Evolutionary conservation across 1,139 yeast genomes (phyloP), one percentile per base, ranked within the genome.

Genomic region (Saccharomyces uvarum): DNA sequence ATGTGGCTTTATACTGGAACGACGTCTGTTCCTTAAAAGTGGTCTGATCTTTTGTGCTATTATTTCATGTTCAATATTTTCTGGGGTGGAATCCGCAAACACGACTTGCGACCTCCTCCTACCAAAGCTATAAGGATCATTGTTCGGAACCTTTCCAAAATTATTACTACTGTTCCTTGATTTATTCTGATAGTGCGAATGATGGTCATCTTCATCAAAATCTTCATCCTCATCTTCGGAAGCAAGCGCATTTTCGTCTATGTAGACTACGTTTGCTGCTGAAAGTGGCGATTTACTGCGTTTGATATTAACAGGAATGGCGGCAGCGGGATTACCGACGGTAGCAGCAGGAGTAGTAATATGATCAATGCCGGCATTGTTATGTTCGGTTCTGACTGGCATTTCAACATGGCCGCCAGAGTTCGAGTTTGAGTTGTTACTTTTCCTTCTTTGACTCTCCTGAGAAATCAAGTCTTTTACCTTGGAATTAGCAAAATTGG

Each of bases 181-280:
- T 73, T 19, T 68, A 74, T 49, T 63, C 68, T 48, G 50, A 29
- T 28, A 27, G n/a, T 48, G 29, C 8, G 16, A 29, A 48, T 48
- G 33, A 13, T 48, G 44, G 11, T 27, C 26, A 48, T 27, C 29
- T 8, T 44, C 53, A 11, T 52, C 66, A 28, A 56, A 57, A 32
- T 60, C 60, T 11, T 57, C 61, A 48, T 65, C 67, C 41, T 62
- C 68, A 21, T 71, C 75, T 26, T 70, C 75, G 4, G 71, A 68
- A 3, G 73, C 75, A 33, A 76, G 59, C 6, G 72, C 77, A 55
- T 75, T 74, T 54, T 78, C 82, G 52, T 76, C 83, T 53, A 67
- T 60, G 54, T 61, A 66, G 16, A 38, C 24, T 14, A 62, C 56
- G 6, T 60, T 56, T 6, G 57, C 51, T 19, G 55, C 56, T n/a